A percentile compares a stretch with the other conserved stretches of the same genome.
phyloP scores from a whole-genome alignment of 1,284 basidiomycete species.

The Sporisorium scitamineum region DNA sequence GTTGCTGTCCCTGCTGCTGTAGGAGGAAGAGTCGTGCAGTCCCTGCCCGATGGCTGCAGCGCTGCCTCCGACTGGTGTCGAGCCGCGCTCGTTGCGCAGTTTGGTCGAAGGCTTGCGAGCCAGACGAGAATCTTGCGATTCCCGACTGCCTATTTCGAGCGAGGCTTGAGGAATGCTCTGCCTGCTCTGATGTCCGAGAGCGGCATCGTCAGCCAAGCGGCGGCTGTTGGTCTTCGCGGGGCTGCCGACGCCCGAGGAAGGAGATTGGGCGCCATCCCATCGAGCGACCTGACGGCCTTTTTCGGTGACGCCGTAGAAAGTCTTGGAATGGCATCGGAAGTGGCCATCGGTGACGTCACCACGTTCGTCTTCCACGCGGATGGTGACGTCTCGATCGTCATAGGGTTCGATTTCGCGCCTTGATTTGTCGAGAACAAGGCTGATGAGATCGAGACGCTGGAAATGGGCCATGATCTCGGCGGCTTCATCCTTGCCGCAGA shows the following conservation, averaged over 20 bases:
- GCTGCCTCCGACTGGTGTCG: conserved; percentile 4
- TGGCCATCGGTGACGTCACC: conserved; percentile 72
- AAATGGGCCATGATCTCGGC: conserved; percentile 98
- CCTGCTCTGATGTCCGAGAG: conserved; percentile 2
- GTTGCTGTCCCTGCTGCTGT: conserved; percentile 77
- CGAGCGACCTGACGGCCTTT: conserved; percentile 85
- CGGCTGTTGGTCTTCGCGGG: conserved; percentile 22
- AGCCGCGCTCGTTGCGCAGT: conserved; percentile 71
- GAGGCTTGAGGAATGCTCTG: not conserved
- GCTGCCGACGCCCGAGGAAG: conserved; percentile 21
- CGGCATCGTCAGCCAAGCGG: conserved; percentile 15
- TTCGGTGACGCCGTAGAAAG: conserved; percentile 92
- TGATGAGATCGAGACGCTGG: conserved; percentile 91
- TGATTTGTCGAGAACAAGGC: conserved; percentile 76
- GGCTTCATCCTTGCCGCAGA: conserved; percentile 94
- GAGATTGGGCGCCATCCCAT: conserved; percentile 71
- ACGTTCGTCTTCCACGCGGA: conserved; percentile 58
- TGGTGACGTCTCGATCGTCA: conserved; percentile 53
- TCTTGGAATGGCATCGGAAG: conserved; percentile 93
- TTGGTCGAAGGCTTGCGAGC: conserved; percentile 82
- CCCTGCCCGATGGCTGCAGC: conserved; percentile 36
- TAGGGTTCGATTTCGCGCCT: conserved; percentile 57
- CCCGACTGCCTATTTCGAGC: conserved; percentile 31
- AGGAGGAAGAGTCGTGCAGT: conserved; percentile 46
- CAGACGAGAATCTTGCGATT: conserved; percentile 75